Evolutionary conservation across 176 grass and related monocot species (phyloP), one percentile per base, ranked within the genome.

Genomic region (Avena atlantica): DNA sequence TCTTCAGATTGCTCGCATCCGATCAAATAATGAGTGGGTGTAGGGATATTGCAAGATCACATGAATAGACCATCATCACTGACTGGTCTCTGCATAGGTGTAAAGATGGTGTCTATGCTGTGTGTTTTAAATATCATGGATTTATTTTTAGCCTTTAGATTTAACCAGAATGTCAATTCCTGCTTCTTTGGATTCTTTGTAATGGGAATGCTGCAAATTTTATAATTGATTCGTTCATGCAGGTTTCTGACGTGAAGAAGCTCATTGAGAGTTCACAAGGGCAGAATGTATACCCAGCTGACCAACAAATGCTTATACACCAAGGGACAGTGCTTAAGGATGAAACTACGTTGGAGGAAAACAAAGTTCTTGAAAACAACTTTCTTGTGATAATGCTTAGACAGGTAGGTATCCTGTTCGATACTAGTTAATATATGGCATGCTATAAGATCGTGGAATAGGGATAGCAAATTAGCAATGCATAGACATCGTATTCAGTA

Each of bases 301-400:
- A 91, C 53, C 91, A 95, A 58, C 93, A 93, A 34, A 92, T 98
- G 90, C 96, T 98, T 21, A 94, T 98, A 76, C 78, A 98, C 83
- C 90, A 92, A 86, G 93, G 92, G 75, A 78, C 79, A 76, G 86
- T 95, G 76, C 87, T 98, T 11, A 95, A 94, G 70, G 93, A 98
- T 66, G 92, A 92, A 23, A 88, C 90, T 4, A 89, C 93, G 21
- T 73, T 98, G 88, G 91, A 88, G 51, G 91, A 98, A 63, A 98
- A 95, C 84, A 92, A 92, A 86, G 83, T 98, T 82, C 16, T 71
- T 67, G 96, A 95, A 84, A 84, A 92, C 61, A 89, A 84, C 81
- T 92, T 98, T 47, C 86, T 98, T 24, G 93, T 98, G 61, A 92
- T 98, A 76, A 98, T 98, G 96, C 85, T 95, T 75, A 91, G 84